Conservation (phyloP, 1,284 basidiomycete genomes). For the Heterobasidion irregulare region DNA sequence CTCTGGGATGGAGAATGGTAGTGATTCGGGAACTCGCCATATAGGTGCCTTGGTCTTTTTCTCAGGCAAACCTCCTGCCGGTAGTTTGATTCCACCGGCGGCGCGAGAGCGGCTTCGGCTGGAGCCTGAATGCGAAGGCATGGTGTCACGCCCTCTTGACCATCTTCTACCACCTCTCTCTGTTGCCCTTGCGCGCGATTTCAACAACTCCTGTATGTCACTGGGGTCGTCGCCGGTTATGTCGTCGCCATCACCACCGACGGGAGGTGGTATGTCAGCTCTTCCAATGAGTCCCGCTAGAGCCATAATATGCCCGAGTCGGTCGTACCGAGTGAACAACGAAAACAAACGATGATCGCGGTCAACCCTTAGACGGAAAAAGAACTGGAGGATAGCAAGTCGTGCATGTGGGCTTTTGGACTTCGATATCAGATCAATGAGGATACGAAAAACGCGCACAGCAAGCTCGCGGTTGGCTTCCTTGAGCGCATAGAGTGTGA, state of each 20-base stretch:
- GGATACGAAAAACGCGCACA: slow-evolving; percentile 38
- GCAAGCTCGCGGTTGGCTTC: slow-evolving; percentile 39
- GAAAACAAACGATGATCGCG: slow-evolving; percentile 87
- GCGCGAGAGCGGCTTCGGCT: slow-evolving; percentile 71
- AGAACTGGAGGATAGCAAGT: slow-evolving; percentile 76
- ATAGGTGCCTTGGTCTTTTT: slow-evolving; percentile 33
- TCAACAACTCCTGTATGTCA: slow-evolving; percentile 35
- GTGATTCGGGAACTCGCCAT: slow-evolving; percentile 76
- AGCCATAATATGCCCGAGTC: slow-evolving; percentile 40
- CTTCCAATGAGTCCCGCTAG: slow-evolving; percentile 52
- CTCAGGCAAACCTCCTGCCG: slow-evolving; percentile 20
- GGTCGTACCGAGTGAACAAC: slow-evolving; percentile 38
- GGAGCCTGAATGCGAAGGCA: slow-evolving; percentile 34
- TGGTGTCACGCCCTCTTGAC: slow-evolving; percentile 49
- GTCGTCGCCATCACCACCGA: not conserved
- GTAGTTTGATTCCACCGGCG: slow-evolving; percentile 15
- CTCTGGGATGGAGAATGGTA: slow-evolving; percentile 61
- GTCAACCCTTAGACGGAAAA: slow-evolving; percentile 87
- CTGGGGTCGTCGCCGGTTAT: slow-evolving; percentile 14
- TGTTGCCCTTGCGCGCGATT: slow-evolving; percentile 38
- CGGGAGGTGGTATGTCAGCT: slow-evolving; percentile 16
- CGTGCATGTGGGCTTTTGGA: slow-evolving; percentile 57
- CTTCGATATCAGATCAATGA: slow-evolving; percentile 35
- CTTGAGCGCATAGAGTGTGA: slow-evolving; percentile 49
- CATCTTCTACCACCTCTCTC: slow-evolving; percentile 47